Conservation (phyloP, 192 early-diverging fungal species). For the Backusella psychrophila region DNA sequence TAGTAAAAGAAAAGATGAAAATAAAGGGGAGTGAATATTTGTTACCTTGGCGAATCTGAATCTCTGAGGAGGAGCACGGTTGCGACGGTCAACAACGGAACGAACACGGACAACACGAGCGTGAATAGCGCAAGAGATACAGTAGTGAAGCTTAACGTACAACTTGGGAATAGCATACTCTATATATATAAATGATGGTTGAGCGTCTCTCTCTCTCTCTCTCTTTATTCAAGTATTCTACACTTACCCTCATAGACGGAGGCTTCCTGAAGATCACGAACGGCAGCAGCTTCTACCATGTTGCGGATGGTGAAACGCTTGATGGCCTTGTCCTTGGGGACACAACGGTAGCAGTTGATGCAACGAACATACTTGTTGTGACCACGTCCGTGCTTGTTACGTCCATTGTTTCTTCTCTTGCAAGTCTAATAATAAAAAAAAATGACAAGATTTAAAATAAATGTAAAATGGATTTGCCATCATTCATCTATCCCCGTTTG, state of each 20-base stretch:
- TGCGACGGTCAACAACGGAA: constrained; percentile 84
- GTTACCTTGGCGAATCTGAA: constrained; percentile 80
- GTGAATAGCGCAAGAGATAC: constrained; percentile 98
- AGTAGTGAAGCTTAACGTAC: constrained; percentile 99
- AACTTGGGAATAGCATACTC: constrained; percentile 97
- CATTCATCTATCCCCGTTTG: background rate
- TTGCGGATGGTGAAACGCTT: constrained; percentile 98
- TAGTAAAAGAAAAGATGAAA: background rate
- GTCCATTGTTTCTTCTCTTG: constrained; percentile 99
- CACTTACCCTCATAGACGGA: constrained; percentile 86
- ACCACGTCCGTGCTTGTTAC: constrained; percentile 98
- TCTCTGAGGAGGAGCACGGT: constrained; percentile 92
- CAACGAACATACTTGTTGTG: constrained; percentile 98
- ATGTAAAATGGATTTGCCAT: background rate
- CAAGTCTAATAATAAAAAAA: constrained; percentile 63
- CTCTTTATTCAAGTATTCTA: background rate
- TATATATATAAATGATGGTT: constrained; percentile 34
- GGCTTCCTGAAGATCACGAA: constrained; percentile 95
- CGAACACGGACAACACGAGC: constrained; percentile 93
- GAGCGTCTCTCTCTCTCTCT: background rate
- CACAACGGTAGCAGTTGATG: constrained; percentile 98
- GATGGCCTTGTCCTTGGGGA: constrained; percentile 98
- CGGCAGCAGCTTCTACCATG: constrained; percentile 98
- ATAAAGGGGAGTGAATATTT: no score
- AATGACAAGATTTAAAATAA: background rate